phyloP scores from a whole-genome alignment of 768 basidiomycete genomes.

The Trametes maxima region DNA sequence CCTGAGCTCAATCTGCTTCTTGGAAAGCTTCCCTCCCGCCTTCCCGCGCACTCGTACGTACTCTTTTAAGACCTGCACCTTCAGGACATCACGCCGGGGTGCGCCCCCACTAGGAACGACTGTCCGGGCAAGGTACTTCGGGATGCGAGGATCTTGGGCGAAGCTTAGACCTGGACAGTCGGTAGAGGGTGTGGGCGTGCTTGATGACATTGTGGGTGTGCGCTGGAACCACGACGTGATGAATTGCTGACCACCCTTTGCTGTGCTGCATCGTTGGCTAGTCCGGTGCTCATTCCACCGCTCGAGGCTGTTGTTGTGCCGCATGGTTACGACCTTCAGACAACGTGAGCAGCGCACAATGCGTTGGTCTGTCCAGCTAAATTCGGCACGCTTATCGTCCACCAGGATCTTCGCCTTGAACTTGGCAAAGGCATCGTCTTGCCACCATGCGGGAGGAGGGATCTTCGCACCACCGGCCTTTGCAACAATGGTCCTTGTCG shows the following conservation, averaged over 20 bases:
- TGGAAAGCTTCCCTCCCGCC: background rate
- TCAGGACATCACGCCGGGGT: background rate
- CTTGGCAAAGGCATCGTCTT: background rate
- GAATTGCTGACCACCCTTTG: background rate
- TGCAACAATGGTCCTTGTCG: no score
- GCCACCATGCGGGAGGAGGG: no score
- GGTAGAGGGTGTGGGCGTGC: background rate
- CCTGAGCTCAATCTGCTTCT: background rate
- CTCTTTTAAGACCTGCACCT: background rate
- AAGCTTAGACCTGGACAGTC: background rate
- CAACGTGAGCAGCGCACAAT: background rate
- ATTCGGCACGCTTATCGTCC: background rate
- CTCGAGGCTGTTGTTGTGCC: background rate
- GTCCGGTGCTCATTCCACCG: background rate
- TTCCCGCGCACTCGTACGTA: background rate
- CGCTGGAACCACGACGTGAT: background rate
- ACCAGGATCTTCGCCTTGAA: background rate
- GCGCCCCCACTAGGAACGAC: background rate
- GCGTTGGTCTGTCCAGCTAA: background rate
- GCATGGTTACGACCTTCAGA: conserved; percentile 1
- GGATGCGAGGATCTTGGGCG: background rate
- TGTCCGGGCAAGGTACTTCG: background rate
- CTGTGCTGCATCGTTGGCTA: background rate
- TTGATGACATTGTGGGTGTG: background rate
- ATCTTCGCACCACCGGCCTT: no score